phyloP scores from a whole-genome alignment of 805 yeast species.

The Candida xiaguanensis region DNA sequence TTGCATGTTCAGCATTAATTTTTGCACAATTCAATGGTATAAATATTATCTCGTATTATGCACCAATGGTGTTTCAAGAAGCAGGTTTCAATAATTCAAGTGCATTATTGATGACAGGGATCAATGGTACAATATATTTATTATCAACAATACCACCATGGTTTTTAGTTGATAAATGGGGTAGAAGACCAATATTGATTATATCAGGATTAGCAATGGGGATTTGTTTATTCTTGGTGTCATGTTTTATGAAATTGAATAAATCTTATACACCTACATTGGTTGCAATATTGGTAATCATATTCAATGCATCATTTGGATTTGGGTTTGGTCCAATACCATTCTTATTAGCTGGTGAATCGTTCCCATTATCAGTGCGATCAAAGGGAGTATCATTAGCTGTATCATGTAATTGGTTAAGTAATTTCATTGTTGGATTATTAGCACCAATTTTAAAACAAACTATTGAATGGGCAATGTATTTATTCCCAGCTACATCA shows the following conservation, averaged over 20 bases:
- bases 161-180: constrained; percentile 45
- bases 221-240: constrained; percentile 28
- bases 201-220: constrained; percentile 41
- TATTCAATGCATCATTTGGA: constrained; percentile 43
- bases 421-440: constrained; percentile 44
- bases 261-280: constrained; percentile 30
- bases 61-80: constrained; percentile 50
- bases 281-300: constrained; percentile 38
- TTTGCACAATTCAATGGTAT: constrained; percentile 52
- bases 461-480: constrained; percentile 38
- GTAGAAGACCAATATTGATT: constrained; percentile 41
- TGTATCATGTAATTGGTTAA: constrained; percentile 44
- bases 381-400: constrained; percentile 43
- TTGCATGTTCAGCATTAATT: constrained; percentile 42
- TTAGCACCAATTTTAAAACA: constrained; percentile 41
- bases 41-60: constrained; percentile 55
- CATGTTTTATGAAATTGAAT: constrained; percentile 32
- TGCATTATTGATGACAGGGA: constrained; percentile 43
- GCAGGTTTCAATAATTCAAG: constrained; percentile 42
- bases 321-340: constrained; percentile 47
- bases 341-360: constrained; percentile 42
- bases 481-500: constrained; percentile 36
- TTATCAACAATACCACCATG: constrained; percentile 42
- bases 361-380: constrained; percentile 39
- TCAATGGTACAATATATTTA: constrained; percentile 37